These are phyloP conservation scores for Malania oleifera DNA, from an alignment of 164 flowering plant species.

Conservation along the genomic window DNA sequence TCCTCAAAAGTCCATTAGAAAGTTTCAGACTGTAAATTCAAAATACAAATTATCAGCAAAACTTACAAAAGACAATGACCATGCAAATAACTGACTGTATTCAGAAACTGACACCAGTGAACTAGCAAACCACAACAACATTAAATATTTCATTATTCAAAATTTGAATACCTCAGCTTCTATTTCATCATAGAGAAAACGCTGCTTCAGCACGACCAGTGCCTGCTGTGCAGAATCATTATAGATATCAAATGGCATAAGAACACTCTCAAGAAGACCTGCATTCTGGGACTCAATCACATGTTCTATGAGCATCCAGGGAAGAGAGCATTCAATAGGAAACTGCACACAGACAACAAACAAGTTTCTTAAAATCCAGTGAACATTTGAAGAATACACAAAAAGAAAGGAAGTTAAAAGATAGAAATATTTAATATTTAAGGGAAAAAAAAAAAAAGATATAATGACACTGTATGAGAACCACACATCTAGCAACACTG, in stretches of 20 bases:
- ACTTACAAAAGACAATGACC: not conserved
- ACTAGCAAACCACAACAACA: not conserved
- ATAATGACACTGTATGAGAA: too few relatives aligned
- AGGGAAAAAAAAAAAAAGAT: too few relatives aligned
- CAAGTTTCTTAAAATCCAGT: not conserved
- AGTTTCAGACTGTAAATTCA: not conserved
- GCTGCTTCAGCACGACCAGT: slow-evolving; percentile 74
- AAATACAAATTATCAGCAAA: not conserved
- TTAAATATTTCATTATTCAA: not conserved
- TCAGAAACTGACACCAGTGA: not conserved
- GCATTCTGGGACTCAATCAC: slow-evolving; percentile 69
- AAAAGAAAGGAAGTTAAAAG: not conserved
- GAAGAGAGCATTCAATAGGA: slow-evolving; percentile 99
- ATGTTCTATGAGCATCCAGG: slow-evolving; percentile 96
- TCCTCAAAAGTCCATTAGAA: not conserved
- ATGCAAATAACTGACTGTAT: not conserved
- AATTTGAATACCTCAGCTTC: slow-evolving; percentile 83
- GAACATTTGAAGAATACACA: not conserved
- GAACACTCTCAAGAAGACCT: slow-evolving; percentile 82
- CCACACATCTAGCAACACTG: too few relatives aligned
- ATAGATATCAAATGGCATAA: slow-evolving; percentile 91
- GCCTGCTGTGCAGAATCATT: slow-evolving; percentile 98
- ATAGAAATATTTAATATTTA: not conserved
- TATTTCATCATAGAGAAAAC: slow-evolving; percentile 97
- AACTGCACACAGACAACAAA: slow-evolving; percentile 45